Evolutionary conservation across 2,329 filamentous ascomycete genomes (phyloP).

Genomic region (Cercospora zeina): DNA sequence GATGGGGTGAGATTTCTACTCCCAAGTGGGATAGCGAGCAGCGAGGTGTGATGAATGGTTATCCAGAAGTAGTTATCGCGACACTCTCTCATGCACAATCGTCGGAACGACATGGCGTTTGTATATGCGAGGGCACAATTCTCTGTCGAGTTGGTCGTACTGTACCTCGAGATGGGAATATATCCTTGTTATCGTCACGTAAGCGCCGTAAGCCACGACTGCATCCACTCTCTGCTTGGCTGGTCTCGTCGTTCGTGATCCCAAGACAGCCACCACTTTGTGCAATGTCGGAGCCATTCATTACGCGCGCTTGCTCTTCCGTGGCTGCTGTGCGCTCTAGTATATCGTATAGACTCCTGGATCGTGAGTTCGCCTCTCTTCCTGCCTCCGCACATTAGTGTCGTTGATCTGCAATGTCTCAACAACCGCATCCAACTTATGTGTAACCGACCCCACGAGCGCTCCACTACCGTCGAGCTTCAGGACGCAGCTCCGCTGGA

Average conservation of each 20-base stretch:
- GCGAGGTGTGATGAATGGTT: neutral
- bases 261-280: slow-evolving; percentile 23
- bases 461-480: slow-evolving; percentile 15
- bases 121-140: neutral
- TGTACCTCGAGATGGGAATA: no score
- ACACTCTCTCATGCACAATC: no score
- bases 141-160: neutral
- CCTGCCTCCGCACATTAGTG: slow-evolving; percentile 8
- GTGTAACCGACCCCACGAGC: slow-evolving; percentile 24
- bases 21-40: neutral
- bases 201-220: neutral
- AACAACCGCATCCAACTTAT: slow-evolving; percentile 16
- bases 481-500: slow-evolving; percentile 23
- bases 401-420: slow-evolving; percentile 28
- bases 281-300: slow-evolving; percentile 29
- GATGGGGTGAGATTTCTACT: neutral
- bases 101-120: no score
- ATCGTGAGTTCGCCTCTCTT: slow-evolving; percentile 25
- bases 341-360: slow-evolving; percentile 24
- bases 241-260: slow-evolving; percentile 17
- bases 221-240: slow-evolving; percentile 15
- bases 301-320: slow-evolving; percentile 29
- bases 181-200: neutral
- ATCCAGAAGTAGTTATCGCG: neutral
- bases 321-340: slow-evolving; percentile 15